phyloP scores from a whole-genome alignment of 768 basidiomycete genomes.

The Saitozyma podzolica region DNA sequence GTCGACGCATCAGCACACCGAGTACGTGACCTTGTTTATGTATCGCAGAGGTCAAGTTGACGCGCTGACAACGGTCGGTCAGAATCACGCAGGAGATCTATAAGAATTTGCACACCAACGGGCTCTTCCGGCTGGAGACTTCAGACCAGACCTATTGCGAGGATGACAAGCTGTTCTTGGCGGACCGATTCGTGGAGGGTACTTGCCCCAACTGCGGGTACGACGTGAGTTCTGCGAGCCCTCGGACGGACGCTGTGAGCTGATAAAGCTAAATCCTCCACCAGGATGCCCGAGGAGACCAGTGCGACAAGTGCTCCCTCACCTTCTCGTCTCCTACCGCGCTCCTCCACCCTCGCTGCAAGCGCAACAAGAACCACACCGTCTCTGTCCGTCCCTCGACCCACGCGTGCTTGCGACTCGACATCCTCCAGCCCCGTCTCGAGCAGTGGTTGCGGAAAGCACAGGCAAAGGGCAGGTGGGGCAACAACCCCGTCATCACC shows the following conservation, averaged over 20 bases:
- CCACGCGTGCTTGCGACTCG: constrained; percentile 89
- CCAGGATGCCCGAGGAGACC: constrained; percentile 94
- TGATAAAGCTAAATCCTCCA: background rate
- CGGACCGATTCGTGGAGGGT: constrained; percentile 98
- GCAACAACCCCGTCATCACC: constrained; percentile 86
- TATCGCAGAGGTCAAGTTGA: background rate
- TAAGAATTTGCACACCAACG: constrained; percentile 74
- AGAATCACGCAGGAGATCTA: constrained; percentile 93
- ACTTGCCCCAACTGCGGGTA: constrained; percentile 90
- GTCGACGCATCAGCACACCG: constrained; percentile 81
- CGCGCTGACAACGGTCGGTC: background rate
- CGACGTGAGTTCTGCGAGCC: constrained; percentile 59
- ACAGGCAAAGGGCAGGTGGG: constrained; percentile 84
- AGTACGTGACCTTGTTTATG: constrained; percentile 58
- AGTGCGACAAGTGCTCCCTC: constrained; percentile 90
- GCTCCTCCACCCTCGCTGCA: constrained; percentile 90
- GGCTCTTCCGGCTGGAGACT: constrained; percentile 73
- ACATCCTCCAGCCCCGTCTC: constrained; percentile 74
- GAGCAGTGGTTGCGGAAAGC: constrained; percentile 86
- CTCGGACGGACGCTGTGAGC: no score
- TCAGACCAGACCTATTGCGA: constrained; percentile 95
- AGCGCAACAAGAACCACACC: constrained; percentile 75
- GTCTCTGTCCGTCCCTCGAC: constrained; percentile 74
- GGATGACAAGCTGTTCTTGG: constrained; percentile 88
- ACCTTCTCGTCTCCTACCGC: constrained; percentile 87